Conservation (phyloP, 805 yeast species). For the Suhomyces emberorum region DNA sequence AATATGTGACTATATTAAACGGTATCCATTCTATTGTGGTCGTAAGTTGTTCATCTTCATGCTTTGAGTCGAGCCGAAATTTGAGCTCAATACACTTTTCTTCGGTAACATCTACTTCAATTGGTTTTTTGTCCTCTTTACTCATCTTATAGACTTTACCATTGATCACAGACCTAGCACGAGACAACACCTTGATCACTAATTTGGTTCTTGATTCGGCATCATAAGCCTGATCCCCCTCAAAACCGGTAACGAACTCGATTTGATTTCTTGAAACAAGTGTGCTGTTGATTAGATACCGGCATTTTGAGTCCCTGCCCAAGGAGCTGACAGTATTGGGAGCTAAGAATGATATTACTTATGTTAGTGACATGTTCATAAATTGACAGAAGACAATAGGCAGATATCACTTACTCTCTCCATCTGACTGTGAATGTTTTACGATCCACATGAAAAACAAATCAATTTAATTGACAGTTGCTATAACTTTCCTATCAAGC, state of each 20-base stretch:
- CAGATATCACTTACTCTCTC: background rate
- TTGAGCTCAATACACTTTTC: constrained; percentile 7
- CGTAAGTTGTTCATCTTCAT: constrained; percentile 6
- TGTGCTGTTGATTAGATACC: constrained; percentile 25
- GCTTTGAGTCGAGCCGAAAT: constrained; percentile 7
- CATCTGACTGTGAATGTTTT: constrained; percentile 1
- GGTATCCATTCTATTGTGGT: constrained; percentile 9
- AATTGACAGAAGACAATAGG: no score
- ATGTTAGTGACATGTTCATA: no score
- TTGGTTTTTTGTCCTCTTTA: constrained; percentile 8
- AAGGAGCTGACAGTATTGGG: no score
- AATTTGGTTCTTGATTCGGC: constrained; percentile 15
- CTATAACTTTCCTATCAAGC: no score
- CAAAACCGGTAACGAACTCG: constrained; percentile 14
- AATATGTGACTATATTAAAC: constrained; percentile 8
- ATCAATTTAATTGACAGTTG: no score
- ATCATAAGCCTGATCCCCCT: constrained; percentile 5
- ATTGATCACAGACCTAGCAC: constrained; percentile 30
- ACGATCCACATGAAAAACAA: constrained; percentile 6
- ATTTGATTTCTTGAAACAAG: constrained; percentile 32
- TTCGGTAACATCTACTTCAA: constrained; percentile 9
- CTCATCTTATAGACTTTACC: constrained; percentile 20
- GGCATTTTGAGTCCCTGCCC: constrained; percentile 30
- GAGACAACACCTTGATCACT: constrained; percentile 21
- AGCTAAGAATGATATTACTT: no score